A percentile compares a stretch with the other conserved stretches of the same genome.
Evolutionary conservation across 495 filamentous ascomycete species (phyloP).

Genomic region (Trichoderma gamsii): DNA sequence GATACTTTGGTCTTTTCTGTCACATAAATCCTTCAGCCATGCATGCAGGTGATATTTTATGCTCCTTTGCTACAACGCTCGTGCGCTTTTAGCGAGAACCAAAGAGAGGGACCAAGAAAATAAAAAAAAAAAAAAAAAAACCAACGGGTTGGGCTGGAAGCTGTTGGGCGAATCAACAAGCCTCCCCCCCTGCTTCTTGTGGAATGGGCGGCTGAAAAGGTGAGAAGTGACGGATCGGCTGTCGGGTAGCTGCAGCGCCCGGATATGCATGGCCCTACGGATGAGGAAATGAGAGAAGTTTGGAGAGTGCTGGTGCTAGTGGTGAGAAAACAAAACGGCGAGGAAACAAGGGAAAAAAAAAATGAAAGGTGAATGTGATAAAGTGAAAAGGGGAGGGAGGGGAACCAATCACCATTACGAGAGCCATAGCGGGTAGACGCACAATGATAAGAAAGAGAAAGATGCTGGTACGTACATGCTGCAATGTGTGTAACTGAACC

Average conservation of each 20-base stretch:
- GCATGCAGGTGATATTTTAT: neutral
- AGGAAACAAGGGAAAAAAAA: neutral
- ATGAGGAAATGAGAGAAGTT: neutral
- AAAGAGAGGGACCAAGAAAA: neutral
- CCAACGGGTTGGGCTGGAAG: neutral
- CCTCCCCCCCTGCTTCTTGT: neutral
- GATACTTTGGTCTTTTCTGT: neutral
- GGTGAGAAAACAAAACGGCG: neutral
- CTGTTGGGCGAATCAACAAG: neutral
- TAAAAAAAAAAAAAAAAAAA: neutral
- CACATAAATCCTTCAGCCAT: conserved; percentile 6
- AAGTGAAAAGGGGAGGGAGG: too few species aligned
- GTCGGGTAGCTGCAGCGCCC: neutral
- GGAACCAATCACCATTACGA: too few species aligned
- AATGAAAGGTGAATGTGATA: neutral
- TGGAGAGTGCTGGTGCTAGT: neutral
- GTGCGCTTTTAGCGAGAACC: neutral
- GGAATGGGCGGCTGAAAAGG: neutral
- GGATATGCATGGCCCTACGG: conserved; percentile 10
- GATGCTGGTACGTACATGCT: too few species aligned
- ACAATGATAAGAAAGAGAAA: too few species aligned
- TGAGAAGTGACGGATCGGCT: conserved; percentile 13
- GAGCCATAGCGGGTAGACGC: too few species aligned
- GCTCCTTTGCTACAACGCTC: neutral
- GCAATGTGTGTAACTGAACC: too few species aligned